Conservation (phyloP, 2,329 filamentous ascomycete genomes). For the Ceratocystis cubensis region DNA sequence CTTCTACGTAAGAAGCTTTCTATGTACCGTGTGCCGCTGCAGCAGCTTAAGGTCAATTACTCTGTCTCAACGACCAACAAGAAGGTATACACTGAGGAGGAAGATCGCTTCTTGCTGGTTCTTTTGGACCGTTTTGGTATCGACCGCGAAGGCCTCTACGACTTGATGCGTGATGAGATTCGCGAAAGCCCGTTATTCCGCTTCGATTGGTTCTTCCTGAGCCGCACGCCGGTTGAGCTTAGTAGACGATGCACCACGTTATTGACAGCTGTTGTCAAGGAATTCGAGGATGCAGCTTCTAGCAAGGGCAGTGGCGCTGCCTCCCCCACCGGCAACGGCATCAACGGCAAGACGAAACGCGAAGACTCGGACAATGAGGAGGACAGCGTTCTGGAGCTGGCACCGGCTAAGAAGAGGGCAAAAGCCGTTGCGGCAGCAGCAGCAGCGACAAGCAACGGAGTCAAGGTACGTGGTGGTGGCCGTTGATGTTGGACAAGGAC, state of each 20-base stretch:
- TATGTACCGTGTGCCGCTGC: conserved; percentile 91
- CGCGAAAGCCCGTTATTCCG: conserved; percentile 88
- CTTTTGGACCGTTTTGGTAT: conserved; percentile 86
- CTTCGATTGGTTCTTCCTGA: conserved; percentile 99
- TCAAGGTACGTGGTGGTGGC: conserved; percentile 53
- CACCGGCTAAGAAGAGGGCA: conserved; percentile 86
- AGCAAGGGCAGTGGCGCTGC: conserved; percentile 27
- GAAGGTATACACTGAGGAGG: conserved; percentile 98
- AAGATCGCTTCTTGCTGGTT: conserved; percentile 88
- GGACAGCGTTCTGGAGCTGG: conserved; percentile 63
- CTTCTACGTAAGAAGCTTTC: conserved; percentile 90
- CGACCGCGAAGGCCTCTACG: conserved; percentile 80
- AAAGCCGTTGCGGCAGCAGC: not conserved
- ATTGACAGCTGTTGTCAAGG: conserved; percentile 84
- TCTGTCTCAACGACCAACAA: conserved; percentile 98
- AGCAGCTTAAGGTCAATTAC: conserved; percentile 98
- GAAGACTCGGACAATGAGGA: conserved; percentile 80
- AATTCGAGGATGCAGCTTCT: conserved; percentile 63
- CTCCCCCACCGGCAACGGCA: conserved; percentile 36
- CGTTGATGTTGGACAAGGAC: not conserved
- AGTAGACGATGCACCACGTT: conserved; percentile 86
- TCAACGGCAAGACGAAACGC: conserved; percentile 57
- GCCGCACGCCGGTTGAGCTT: conserved; percentile 83
- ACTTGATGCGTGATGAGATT: conserved; percentile 94
- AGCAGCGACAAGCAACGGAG: conserved; percentile 40